A percentile compares a stretch with the other conserved stretches of the same genome.
These are phyloP conservation scores for Paspalum notatum DNA, from an alignment of 176 grass and related monocot genomes.

Conservation along the genomic window DNA sequence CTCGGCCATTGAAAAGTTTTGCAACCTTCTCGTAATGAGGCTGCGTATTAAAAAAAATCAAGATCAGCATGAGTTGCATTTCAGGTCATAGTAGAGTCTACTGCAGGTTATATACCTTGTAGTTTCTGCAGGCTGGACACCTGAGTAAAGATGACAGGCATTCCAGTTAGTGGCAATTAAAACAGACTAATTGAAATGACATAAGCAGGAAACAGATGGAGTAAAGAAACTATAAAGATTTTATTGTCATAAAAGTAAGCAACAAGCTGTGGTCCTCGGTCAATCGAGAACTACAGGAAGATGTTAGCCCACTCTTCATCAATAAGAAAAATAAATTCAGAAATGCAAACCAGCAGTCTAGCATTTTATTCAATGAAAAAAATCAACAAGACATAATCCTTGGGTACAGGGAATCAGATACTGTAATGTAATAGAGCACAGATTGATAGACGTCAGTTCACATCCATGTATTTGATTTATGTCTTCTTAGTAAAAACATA, in stretches of 20 bases:
- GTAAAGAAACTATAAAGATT: background rate
- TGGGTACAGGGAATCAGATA: background rate
- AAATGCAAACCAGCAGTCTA: background rate
- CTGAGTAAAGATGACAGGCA: conserved; percentile 50
- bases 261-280: background rate
- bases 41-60: conserved; percentile 39
- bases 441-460: background rate
- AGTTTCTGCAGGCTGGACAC: conserved; percentile 99
- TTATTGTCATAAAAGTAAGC: background rate
- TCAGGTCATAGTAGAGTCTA: conserved; percentile 24
- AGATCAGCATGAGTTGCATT: conserved; percentile 28
- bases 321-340: background rate
- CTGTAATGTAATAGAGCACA: background rate
- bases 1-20: conserved; percentile 88
- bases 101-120: conserved; percentile 64
- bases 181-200: background rate
- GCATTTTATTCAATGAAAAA: background rate
- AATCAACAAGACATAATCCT: background rate
- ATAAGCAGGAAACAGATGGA: conserved; percentile 17
- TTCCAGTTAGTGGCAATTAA: conserved; percentile 35
- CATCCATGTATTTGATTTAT: background rate
- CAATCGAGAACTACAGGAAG: background rate
- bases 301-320: background rate
- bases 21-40: conserved; percentile 98
- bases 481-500: background rate